Base-by-base conservation (phyloP, 805 yeast genomes). In the Saccharomycopsis lassenensis region DNA sequence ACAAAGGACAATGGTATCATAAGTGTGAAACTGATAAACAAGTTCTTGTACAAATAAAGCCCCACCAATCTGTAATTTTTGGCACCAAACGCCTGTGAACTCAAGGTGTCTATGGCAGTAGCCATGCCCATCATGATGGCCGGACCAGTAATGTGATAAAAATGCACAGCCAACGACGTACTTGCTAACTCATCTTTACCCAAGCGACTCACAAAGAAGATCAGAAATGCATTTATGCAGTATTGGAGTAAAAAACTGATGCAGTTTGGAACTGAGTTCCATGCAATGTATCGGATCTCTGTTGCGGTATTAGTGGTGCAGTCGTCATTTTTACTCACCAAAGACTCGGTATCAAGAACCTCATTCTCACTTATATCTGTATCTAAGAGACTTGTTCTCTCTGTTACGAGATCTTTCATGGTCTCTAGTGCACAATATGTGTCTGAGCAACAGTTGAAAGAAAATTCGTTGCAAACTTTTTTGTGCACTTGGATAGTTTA, bases 31-130 rank as follows among this genome's bases (percentile, higher is more conserved):
- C 83, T 71, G 44, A 81, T 63, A 32, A 72, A 64, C 6, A 75
- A 69, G 58, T 89, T 81, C 49, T 84, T 62, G 47, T 77, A 68
- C 46, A 77, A 71, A 39, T 79, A 72, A 15, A 78, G 56, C 0
- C 91, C 91, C 15, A 81, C 89, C 40, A 67, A 49, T 45, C 67
- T 69, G 51, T 61, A 69, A 46, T 78, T 79, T 35, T 67, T 66
- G 20, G 83, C 70, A 15, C 91, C 89, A 50, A 63, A 79, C 1
- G 87, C 79, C 54, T 81, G 89, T 2, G 87, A 80, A 52, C 87
- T 73, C 24, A 81, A 62, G 0, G 89, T 81, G 49, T 80, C 89
- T 36, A 81, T 62, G 39, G 85, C 74, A 0, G 91, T 79, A n/a
- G 85, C 74, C 2, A 79, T 67, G 8, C 89, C 91, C 47, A 79